Base-by-base conservation (phyloP, 2,329 filamentous ascomycete genomes). In the Didymella lethalis region DNA sequence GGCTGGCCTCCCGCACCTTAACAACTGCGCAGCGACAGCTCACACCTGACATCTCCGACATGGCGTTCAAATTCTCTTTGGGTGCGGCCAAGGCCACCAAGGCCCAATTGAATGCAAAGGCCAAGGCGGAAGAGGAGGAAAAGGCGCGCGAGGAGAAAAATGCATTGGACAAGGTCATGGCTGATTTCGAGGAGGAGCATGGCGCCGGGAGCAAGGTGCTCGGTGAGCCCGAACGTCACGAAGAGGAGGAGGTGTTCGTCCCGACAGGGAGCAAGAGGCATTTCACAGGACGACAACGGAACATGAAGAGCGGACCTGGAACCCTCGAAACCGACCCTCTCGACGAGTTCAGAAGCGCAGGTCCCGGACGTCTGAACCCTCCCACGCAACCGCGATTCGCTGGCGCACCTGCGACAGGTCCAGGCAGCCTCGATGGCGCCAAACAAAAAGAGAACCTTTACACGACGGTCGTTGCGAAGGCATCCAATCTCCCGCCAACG, bases 301-400 rank as follows among this genome's bases (percentile, higher is more conserved):
- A 68, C 11, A 73, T 66, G 65, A 74, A 73, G 64, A 73, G 69
- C 57, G 73, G 73, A 8, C 73, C 73, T 11, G 73, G 73, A 10
- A 75, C 73, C 14, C 68, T 75, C 43, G 67, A 70, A 51, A 32
- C 62, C 8, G 69, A 69, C n/a, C 62, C 65, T 26, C 60, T 67
- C 45, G 66, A 70, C 29, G 62, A 65, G 20, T 69, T 66, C 49
- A 64, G 65, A 57, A 58, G 50, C 32, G 51, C 53, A n/a, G 59
- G 46, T 0, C 54, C 63, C 14, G 64, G 67, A 20, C 59, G 67
- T 14, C 59, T 65, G 2, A 54, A 57, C 31, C 61, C 61, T 23
- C 64, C 64, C 3, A 50, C 58, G 12, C 65, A 64, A 41, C 48
- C 64, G 26, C 56, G 64, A 55, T 68, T 68, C 26, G 63, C 63